Evolutionary conservation across 2,329 filamentous ascomycete genomes (phyloP), one percentile per base, ranked within the genome.

Genomic region (Aschersonia sp.): DNA sequence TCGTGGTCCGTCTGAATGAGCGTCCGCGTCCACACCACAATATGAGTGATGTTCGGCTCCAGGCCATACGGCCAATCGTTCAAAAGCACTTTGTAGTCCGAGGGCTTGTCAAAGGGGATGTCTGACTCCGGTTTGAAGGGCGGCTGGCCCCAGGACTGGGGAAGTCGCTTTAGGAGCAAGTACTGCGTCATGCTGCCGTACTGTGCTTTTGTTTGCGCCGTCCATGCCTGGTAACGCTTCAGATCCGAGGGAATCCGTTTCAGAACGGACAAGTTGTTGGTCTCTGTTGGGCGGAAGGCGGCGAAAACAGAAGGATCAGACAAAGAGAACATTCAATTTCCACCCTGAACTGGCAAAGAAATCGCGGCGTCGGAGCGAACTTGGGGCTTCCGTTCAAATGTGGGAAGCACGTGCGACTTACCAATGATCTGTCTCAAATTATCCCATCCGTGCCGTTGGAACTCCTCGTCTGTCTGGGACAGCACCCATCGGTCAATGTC

Each of bases 11-110:
- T 84, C 30, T 83, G 75, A 51, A 96, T 82, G 10, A 73, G 69
- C 41, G 91, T 92, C 59, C 94, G 91, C 46, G 84, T 85, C 91
- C 91, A 97, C 42, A 94, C 82, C 31, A 96, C 87, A 28, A 96
- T 76, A 61, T 97, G 91, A n/a, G 82, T 71, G 55, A 83, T 77
- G 47, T 73, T 73, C 0, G 71, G 60, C 1, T 70, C 71, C 45
- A 95, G 67, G 3, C 86, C 89, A 58, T 96, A 96, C 0, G 91
- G 91, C 89, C 89, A 97, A 71, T 96, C 89, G 58, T 97, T 96
- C 60, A 80, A 72, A 43, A 95, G 69, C 46, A 94, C 83, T 51
- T 79, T 80, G 61, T 75, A 82, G 62, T 82, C 78, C 35, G 71
- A 71, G 4, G 70, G 59, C 43, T 75, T 65, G 30, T 68, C 61